phyloP scores from a whole-genome alignment of 257 asterid genomes.

The Solanum clarkiae region DNA sequence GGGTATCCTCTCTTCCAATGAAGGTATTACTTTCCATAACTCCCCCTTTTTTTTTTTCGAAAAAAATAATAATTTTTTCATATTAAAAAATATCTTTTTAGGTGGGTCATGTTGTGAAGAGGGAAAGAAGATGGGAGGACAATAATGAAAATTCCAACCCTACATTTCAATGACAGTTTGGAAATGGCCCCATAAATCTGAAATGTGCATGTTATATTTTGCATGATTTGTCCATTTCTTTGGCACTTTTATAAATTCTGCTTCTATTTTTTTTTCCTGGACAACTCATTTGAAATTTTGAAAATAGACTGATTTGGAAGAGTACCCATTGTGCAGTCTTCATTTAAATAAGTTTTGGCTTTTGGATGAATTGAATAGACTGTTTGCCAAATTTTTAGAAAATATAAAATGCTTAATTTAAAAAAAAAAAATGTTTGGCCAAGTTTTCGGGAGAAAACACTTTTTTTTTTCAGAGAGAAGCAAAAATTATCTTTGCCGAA shows the following conservation, averaged over 20 bases:
- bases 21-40: background rate
- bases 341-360: background rate
- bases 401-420: background rate
- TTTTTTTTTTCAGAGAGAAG: background rate
- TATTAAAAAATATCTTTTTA: background rate
- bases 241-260: background rate
- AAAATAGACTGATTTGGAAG: background rate
- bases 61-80: background rate
- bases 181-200: background rate
- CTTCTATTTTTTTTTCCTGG: background rate
- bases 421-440: background rate
- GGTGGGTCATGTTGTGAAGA: background rate
- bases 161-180: background rate
- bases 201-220: background rate
- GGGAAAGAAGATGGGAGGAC: background rate
- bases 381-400: background rate
- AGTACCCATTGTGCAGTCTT: background rate
- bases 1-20: background rate
- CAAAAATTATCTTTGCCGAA: background rate
- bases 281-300: background rate
- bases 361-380: background rate
- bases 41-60: background rate
- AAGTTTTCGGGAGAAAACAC: accelerated
- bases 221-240: background rate
- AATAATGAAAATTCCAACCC: background rate